Percentiles rank a stretch among this genome's conserved stretches.
Conservation (phyloP, 2,329 filamentous ascomycete species). For the Claviceps pusilla region DNA sequence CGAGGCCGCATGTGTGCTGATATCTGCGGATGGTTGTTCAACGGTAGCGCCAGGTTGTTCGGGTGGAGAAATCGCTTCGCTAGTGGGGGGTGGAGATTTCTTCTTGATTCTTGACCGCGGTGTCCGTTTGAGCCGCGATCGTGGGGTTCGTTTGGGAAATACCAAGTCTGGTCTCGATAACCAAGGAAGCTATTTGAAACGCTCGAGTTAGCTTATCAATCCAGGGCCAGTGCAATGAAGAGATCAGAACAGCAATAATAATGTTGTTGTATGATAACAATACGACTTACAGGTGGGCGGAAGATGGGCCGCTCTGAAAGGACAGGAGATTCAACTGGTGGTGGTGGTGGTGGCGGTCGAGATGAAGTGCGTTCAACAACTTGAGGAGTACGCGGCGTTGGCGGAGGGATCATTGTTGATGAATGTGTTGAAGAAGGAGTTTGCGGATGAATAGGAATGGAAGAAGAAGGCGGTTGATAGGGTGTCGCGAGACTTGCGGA, state of each 20-base stretch:
- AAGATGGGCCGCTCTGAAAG: constrained; percentile 21
- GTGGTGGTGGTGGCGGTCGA: constrained; percentile 1
- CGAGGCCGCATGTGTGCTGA: background rate
- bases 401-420: constrained; percentile 25
- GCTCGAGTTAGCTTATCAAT: background rate
- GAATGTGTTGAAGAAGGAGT: constrained; percentile 42
- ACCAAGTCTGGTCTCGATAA: constrained; percentile 33
- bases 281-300: constrained; percentile 33
- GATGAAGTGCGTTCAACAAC: constrained; percentile 16
- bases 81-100: constrained; percentile 23
- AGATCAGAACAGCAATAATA: background rate
- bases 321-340: constrained; percentile 3
- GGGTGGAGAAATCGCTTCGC: constrained; percentile 27
- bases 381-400: constrained; percentile 33
- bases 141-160: constrained; percentile 30
- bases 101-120: constrained; percentile 26
- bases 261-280: no score
- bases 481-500: constrained; percentile 42
- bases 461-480: constrained; percentile 36
- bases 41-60: constrained; percentile 22
- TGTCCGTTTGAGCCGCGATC: constrained; percentile 24
- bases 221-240: background rate
- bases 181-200: constrained; percentile 38
- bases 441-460: constrained; percentile 28
- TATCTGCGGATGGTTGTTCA: constrained; percentile 7